These are phyloP conservation scores for Backusella luteola DNA, from an alignment of 192 early-diverging fungal species.

Conservation along the genomic window DNA sequence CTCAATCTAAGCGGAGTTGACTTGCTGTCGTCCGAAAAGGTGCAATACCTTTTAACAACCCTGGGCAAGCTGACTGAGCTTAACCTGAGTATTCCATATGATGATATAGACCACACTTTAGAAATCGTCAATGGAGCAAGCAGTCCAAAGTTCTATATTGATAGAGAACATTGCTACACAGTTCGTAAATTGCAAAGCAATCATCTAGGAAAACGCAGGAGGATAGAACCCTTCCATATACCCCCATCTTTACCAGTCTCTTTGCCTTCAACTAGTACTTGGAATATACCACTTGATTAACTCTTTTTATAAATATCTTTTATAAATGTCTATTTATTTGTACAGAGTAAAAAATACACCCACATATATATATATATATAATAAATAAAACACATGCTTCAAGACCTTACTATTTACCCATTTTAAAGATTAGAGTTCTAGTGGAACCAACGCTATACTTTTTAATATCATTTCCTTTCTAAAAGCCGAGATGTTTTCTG, in stretches of 20 bases:
- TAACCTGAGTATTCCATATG: slow-evolving; percentile 25
- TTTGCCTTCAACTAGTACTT: slow-evolving; percentile 1
- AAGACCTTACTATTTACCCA: not conserved
- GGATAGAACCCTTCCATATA: not conserved
- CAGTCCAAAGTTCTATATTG: slow-evolving; percentile 11
- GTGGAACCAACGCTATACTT: slow-evolving; percentile 26
- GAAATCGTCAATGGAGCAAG: slow-evolving; percentile 4
- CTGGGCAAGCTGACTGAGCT: slow-evolving; percentile 19
- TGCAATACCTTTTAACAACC: slow-evolving; percentile 14
- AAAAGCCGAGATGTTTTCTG: slow-evolving; percentile 57
- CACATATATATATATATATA: not conserved
- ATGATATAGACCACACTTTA: slow-evolving; percentile 20
- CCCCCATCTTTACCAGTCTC: not conserved
- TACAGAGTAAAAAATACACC: not conserved
- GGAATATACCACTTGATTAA: slow-evolving; percentile 6
- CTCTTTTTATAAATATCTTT: not conserved
- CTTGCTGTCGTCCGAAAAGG: slow-evolving; percentile 8
- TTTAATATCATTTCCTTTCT: slow-evolving; percentile 41
- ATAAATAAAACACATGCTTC: not conserved
- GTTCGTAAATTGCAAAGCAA: slow-evolving; percentile 11
- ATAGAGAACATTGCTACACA: slow-evolving; percentile 33
- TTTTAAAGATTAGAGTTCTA: not conserved
- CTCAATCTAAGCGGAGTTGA: slow-evolving; percentile 28
- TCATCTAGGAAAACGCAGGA: not conserved
- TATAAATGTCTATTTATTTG: not conserved